phyloP scores from a whole-genome alignment of 2,329 filamentous ascomycete genomes.

The Elsinoe batatas region DNA sequence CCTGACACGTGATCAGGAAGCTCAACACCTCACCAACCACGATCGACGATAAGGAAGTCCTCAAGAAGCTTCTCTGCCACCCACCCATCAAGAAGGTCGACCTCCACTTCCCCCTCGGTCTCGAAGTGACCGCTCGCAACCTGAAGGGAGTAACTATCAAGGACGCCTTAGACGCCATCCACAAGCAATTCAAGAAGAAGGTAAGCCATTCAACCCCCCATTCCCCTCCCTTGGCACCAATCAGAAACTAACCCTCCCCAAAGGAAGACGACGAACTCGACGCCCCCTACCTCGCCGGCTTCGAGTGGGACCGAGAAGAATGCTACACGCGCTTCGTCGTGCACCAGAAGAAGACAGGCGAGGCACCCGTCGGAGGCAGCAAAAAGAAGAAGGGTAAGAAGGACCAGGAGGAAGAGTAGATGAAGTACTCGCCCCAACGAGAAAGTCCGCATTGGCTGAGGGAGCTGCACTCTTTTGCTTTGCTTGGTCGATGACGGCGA shows the following conservation, averaged over 20 bases:
- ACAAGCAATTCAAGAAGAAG: constrained; percentile 96
- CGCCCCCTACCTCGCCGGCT: constrained; percentile 76
- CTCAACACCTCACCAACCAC: constrained; percentile 75
- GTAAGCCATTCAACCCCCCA: constrained; percentile 40
- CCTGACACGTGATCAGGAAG: constrained; percentile 53
- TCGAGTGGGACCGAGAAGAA: constrained; percentile 94
- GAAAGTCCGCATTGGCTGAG: neutral
- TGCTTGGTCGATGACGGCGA: neutral
- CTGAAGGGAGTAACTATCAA: constrained; percentile 94
- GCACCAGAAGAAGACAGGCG: constrained; percentile 66
- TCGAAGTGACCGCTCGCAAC: constrained; percentile 82
- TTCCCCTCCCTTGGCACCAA: no score
- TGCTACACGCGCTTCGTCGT: constrained; percentile 81
- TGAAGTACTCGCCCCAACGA: neutral
- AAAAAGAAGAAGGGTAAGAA: constrained; percentile 53
- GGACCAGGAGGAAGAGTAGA: constrained; percentile 24
- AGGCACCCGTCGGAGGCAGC: constrained; percentile 40
- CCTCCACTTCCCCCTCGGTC: constrained; percentile 77
- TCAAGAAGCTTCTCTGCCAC: constrained; percentile 69
- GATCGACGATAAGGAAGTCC: constrained; percentile 72
- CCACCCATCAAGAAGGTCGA: constrained; percentile 92
- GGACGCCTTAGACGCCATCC: constrained; percentile 87
- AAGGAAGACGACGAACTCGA: constrained; percentile 89
- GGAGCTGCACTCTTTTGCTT: constrained; percentile 1
- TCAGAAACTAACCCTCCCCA: constrained; percentile 11